Percentiles rank a stretch among this genome's conserved stretches.
Conservation (phyloP, 768 basidiomycete species). For the Infundibulicybe gibba region DNA sequence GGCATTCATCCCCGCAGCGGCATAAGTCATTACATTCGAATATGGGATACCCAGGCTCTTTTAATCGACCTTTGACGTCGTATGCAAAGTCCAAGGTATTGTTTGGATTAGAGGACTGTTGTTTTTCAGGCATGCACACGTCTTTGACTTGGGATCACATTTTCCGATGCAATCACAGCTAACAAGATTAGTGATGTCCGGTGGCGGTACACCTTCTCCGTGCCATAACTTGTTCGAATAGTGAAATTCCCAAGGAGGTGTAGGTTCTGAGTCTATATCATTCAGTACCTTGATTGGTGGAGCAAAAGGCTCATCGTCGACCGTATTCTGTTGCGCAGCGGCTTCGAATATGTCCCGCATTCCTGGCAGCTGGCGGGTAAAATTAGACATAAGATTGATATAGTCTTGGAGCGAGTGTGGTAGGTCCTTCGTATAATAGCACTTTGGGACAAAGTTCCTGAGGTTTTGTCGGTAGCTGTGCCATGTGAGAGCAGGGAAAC, state of each 20-base stretch:
- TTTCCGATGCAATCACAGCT: conserved; percentile 75
- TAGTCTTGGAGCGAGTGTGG: conserved; percentile 63
- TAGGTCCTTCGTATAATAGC: conserved; percentile 44
- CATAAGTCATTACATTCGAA: conserved; percentile 88
- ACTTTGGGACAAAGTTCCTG: conserved; percentile 27
- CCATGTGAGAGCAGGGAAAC: conserved; percentile 35
- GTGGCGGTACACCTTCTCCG: conserved; percentile 61
- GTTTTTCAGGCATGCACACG: conserved; percentile 66
- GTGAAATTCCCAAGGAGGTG: conserved; percentile 83
- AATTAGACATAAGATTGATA: conserved; percentile 48
- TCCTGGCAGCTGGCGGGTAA: conserved; percentile 35
- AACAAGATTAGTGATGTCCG: conserved; percentile 50
- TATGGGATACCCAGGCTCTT: conserved; percentile 52
- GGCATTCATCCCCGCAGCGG: conserved; percentile 76
- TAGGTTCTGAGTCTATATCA: conserved; percentile 59
- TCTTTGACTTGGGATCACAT: conserved; percentile 73
- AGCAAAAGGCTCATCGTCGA: conserved; percentile 62
- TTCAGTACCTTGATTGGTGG: conserved; percentile 70
- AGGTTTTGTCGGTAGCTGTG: conserved; percentile 27
- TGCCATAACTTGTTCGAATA: conserved; percentile 85
- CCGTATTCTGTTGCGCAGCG: conserved; percentile 62
- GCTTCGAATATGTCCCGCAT: conserved; percentile 59
- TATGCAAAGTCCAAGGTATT: conserved; percentile 59
- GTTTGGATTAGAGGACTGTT: conserved; percentile 37
- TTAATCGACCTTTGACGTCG: conserved; percentile 55